These are phyloP conservation scores for Luvunga scandens DNA, from an alignment of 345 rosid genomes.

Conservation along the genomic window DNA sequence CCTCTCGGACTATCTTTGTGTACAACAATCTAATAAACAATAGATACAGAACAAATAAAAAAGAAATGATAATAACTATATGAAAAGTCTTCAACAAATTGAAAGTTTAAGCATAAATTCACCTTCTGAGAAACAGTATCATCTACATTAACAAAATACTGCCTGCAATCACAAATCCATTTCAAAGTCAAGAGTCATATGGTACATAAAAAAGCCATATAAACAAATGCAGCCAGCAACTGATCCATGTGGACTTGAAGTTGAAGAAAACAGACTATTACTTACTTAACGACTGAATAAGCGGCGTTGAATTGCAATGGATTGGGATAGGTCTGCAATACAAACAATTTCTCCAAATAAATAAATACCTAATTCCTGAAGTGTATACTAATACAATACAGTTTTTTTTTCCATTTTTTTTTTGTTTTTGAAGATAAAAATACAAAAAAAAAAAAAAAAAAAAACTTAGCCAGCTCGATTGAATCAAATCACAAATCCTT, in stretches of 20 bases:
- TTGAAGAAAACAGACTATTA: not conserved
- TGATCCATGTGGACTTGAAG: not conserved
- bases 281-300: constrained; percentile 67
- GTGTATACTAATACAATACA: not conserved
- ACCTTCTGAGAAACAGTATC: constrained; percentile 83
- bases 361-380: constrained; percentile 1
- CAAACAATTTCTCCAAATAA: constrained; percentile 11
- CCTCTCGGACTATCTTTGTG: constrained; percentile 80
- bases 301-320: constrained; percentile 62
- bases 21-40: constrained; percentile 59
- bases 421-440: not conserved
- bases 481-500: not conserved
- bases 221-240: not conserved
- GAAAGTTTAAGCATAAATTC: constrained; percentile 3
- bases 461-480: not conserved
- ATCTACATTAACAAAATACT: constrained; percentile 80
- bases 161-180: constrained; percentile 44
- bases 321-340: constrained; percentile 55
- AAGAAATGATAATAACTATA: not conserved
- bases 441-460: not conserved
- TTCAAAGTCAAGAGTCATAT: not conserved
- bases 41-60: not conserved
- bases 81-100: not conserved
- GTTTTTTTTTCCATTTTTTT: not conserved
- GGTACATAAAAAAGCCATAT: no score